Conservation (phyloP, 352 stramenopile species). For the Pythium chondricola region DNA sequence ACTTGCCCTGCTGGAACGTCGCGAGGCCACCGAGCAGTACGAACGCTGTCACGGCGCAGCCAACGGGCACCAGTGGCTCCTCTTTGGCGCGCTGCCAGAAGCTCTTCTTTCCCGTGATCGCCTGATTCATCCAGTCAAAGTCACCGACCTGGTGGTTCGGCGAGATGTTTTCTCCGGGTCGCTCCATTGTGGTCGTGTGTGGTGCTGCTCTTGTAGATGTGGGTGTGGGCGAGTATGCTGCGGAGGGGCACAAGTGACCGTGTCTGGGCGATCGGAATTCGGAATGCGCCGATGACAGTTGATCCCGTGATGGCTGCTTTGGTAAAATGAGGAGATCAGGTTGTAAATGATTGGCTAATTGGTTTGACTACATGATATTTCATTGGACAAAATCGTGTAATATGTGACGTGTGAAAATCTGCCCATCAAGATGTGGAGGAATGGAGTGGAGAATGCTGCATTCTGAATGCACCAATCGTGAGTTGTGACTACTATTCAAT, state of each 20-base stretch:
- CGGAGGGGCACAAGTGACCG: not conserved
- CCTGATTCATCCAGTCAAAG: slow-evolving; percentile 62
- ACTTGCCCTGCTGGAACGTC: slow-evolving; percentile 67
- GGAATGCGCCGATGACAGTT: slow-evolving; percentile 12
- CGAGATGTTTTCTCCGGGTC: slow-evolving; percentile 11
- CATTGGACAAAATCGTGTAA: slow-evolving; percentile 3
- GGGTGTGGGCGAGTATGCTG: not conserved
- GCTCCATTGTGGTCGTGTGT: slow-evolving; percentile 6
- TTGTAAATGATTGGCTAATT: not conserved
- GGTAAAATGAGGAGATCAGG: not conserved
- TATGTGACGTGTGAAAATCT: not conserved
- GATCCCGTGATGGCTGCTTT: slow-evolving; percentile 7
- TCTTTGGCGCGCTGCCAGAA: slow-evolving; percentile 60
- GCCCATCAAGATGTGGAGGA: too few relatives aligned
- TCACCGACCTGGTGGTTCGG: slow-evolving; percentile 32
- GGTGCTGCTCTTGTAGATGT: not conserved
- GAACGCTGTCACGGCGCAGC: slow-evolving; percentile 50
- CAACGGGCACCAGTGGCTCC: slow-evolving; percentile 71
- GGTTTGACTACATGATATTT: not conserved
- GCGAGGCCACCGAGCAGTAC: slow-evolving; percentile 63
- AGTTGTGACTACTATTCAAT: too few relatives aligned
- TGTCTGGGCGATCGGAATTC: slow-evolving; percentile 13
- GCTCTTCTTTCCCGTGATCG: slow-evolving; percentile 50
- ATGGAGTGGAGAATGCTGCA: too few relatives aligned
- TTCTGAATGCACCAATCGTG: too few relatives aligned